These are phyloP conservation scores for Coprinopsis sp. DNA, from an alignment of 768 basidiomycete genomes.

Conservation along the genomic window DNA sequence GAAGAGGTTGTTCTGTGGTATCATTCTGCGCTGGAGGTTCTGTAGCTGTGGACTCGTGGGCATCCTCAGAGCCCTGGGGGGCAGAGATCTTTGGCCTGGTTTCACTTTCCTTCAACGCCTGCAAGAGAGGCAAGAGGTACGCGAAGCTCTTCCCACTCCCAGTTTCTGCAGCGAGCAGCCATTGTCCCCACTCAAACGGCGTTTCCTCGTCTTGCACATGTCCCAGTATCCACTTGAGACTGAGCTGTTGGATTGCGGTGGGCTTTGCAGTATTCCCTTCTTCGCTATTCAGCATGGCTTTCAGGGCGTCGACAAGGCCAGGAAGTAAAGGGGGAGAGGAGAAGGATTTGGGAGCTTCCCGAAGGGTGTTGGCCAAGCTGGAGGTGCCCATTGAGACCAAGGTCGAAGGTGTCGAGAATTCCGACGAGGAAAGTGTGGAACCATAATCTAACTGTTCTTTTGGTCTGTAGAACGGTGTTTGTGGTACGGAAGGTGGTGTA, in stretches of 20 bases:
- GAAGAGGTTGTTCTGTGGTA: not conserved
- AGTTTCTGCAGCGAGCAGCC: constrained; percentile 81
- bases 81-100: too few relatives aligned
- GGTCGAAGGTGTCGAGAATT: constrained; percentile 13
- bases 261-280: constrained; percentile 53
- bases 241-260: constrained; percentile 76
- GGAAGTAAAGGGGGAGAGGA: constrained; percentile 65
- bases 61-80: too few relatives aligned
- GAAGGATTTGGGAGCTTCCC: constrained; percentile 42
- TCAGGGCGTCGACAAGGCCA: constrained; percentile 55
- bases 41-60: too few relatives aligned
- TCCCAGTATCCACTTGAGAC: constrained; percentile 59
- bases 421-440: not conserved
- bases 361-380: constrained; percentile 4
- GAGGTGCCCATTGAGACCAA: constrained; percentile 12
- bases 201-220: constrained; percentile 11
- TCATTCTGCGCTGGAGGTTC: too few relatives aligned
- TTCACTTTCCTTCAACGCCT: constrained; percentile 70
- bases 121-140: constrained; percentile 80
- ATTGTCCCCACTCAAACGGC: constrained; percentile 38
- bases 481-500: too few relatives aligned
- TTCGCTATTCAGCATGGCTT: constrained; percentile 55
- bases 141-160: constrained; percentile 92
- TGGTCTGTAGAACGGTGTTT: not conserved
- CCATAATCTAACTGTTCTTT: not conserved